Conservation (phyloP, 2,329 filamentous ascomycete genomes). For the Claviceps fusiformis region DNA sequence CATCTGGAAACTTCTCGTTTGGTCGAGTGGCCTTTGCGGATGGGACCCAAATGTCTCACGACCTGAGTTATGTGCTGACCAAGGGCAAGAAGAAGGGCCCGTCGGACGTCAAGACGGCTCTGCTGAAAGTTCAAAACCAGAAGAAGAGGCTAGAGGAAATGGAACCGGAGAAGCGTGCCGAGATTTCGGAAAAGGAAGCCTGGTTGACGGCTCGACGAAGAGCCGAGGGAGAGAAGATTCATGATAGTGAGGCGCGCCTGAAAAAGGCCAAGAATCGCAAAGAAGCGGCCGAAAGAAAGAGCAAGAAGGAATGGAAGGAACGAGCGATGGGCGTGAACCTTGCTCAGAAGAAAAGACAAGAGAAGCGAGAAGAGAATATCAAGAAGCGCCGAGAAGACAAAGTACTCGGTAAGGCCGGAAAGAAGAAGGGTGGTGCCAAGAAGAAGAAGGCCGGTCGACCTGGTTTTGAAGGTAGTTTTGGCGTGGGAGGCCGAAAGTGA, state of each 20-base stretch:
- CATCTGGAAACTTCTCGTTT: conserved; percentile 66
- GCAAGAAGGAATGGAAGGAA: conserved; percentile 75
- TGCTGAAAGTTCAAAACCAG: conserved; percentile 78
- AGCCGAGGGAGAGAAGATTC: conserved; percentile 78
- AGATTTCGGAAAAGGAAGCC: conserved; percentile 83
- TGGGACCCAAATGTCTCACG: conserved; percentile 64
- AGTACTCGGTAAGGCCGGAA: conserved; percentile 40
- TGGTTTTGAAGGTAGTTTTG: conserved; percentile 58
- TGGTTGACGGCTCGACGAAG: conserved; percentile 87
- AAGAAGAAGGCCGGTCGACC: conserved; percentile 41
- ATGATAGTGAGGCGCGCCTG: conserved; percentile 71
- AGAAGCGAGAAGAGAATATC: conserved; percentile 71
- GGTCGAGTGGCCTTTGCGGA: conserved; percentile 85
- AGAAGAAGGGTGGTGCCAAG: conserved; percentile 38
- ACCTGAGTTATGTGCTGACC: conserved; percentile 45
- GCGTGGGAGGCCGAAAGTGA: conserved; percentile 37
- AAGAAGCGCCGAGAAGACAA: conserved; percentile 64
- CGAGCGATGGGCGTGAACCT: conserved; percentile 59
- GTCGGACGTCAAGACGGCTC: conserved; percentile 70
- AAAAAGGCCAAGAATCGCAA: conserved; percentile 95
- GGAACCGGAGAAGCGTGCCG: conserved; percentile 66
- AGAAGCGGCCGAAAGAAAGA: conserved; percentile 80
- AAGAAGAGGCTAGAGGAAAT: conserved; percentile 64
- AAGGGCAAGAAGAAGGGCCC: conserved; percentile 61
- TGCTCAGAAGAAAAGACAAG: conserved; percentile 64